Evolutionary conservation across 768 basidiomycete species (phyloP).

Genomic region (Mycena alexandri): DNA sequence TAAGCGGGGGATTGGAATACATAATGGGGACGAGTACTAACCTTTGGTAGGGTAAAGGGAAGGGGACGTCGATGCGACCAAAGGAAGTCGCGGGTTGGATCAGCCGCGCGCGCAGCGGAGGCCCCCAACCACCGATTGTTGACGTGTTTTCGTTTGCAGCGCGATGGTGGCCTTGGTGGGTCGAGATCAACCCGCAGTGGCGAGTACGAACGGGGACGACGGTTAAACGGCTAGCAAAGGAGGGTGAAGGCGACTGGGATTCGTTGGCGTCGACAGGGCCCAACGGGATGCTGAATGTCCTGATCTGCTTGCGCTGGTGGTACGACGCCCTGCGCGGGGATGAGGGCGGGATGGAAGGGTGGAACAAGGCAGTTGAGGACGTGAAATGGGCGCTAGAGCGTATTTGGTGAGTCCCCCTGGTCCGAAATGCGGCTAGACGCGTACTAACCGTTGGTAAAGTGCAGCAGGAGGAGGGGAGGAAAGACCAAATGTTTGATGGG

Average conservation of each 20-base stretch:
- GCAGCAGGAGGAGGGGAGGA: too few species aligned
- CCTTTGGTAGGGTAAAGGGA: neutral
- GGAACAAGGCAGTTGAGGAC: too few species aligned
- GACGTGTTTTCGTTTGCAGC: too few species aligned
- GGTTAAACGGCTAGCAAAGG: too few species aligned
- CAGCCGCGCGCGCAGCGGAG: neutral
- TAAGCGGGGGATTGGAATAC: too few species aligned
- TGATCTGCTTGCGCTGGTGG: constrained; percentile 17
- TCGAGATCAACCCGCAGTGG: neutral
- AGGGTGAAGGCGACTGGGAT: constrained; percentile 6
- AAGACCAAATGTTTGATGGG: too few species aligned
- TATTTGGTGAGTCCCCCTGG: too few species aligned
- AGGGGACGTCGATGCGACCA: neutral
- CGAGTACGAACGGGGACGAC: too few species aligned
- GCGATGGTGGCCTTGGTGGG: neutral
- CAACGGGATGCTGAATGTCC: constrained; percentile 3
- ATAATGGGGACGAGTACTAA: too few species aligned
- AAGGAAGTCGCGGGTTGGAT: neutral
- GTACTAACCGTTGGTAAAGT: too few species aligned
- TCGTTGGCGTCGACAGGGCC: neutral
- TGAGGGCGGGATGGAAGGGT: neutral
- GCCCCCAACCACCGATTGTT: neutral
- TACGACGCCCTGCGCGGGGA: constrained; percentile 35
- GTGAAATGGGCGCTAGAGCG: too few species aligned
- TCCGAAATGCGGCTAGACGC: too few species aligned